phyloP scores from a whole-genome alignment of 805 yeast genomes.

The Saccharomycopsis javanensis region DNA sequence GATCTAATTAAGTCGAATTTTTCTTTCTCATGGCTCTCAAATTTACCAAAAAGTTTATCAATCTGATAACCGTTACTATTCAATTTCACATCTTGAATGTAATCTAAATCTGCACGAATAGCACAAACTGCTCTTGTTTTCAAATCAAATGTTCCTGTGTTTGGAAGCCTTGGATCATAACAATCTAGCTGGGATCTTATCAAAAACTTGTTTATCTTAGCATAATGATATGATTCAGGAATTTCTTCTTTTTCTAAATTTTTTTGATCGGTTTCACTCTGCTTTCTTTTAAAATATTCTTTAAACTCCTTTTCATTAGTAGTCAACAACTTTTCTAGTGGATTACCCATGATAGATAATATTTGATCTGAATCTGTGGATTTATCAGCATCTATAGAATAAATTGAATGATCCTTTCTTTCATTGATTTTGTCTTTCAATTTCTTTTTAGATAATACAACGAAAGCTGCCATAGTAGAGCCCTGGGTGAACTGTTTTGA shows the following conservation, averaged over 20 bases:
- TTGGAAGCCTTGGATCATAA: slow-evolving; percentile 64
- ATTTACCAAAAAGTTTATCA: slow-evolving; percentile 47
- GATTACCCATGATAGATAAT: slow-evolving; percentile 66
- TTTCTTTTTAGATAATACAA: slow-evolving; percentile 41
- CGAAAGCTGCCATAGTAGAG: slow-evolving; percentile 43
- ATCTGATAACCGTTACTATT: slow-evolving; percentile 58
- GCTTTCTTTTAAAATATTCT: slow-evolving; percentile 10
- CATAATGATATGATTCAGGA: slow-evolving; percentile 55
- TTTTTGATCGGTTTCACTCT: slow-evolving; percentile 2
- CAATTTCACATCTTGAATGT: slow-evolving; percentile 34
- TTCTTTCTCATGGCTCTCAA: slow-evolving; percentile 80
- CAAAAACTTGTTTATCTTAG: slow-evolving; percentile 55
- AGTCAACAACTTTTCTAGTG: slow-evolving; percentile 68
- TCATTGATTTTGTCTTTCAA: slow-evolving; percentile 20
- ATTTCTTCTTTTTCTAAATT: not conserved
- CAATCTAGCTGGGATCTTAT: slow-evolving; percentile 92
- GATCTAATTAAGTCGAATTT: slow-evolving; percentile 63
- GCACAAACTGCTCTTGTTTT: slow-evolving; percentile 89
- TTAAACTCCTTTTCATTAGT: slow-evolving; percentile 42
- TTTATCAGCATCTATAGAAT: slow-evolving; percentile 64
- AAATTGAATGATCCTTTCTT: slow-evolving; percentile 24
- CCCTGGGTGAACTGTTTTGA: slow-evolving; percentile 33
- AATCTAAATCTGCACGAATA: slow-evolving; percentile 65
- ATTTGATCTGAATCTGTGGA: slow-evolving; percentile 57
- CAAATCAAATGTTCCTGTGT: slow-evolving; percentile 84